Percentiles rank a stretch among this genome's conserved stretches.
phyloP scores from a whole-genome alignment of 495 filamentous ascomycete species.

The Pyronema domesticum region DNA sequence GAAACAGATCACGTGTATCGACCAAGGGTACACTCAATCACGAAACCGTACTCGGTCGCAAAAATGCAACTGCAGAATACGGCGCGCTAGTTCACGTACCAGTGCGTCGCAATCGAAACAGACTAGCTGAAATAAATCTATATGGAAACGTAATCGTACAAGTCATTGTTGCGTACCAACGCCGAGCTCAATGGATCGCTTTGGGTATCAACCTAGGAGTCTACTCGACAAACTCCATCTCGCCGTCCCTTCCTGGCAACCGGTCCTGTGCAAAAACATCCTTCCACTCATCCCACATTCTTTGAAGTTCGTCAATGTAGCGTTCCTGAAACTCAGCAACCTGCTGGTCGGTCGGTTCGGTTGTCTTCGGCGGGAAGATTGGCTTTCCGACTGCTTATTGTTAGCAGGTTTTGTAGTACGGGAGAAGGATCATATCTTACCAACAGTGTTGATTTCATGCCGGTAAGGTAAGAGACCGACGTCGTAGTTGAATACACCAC shows the following conservation, averaged over 20 bases:
- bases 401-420: background rate
- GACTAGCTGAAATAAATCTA: too few species aligned
- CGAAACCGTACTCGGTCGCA: background rate
- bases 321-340: conserved; percentile 58
- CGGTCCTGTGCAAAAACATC: conserved; percentile 62
- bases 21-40: background rate
- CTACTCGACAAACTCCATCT: conserved; percentile 65
- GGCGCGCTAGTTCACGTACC: too few species aligned
- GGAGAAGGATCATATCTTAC: background rate
- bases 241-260: conserved; percentile 31
- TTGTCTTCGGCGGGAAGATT: conserved; percentile 25
- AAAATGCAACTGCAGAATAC: too few species aligned
- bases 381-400: conserved; percentile 7
- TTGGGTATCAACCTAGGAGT: too few species aligned
- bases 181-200: too few species aligned
- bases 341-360: conserved; percentile 42
- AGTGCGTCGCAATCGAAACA: too few species aligned
- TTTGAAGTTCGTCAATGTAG: conserved; percentile 62
- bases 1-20: background rate
- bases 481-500: conserved; percentile 94
- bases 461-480: conserved; percentile 91
- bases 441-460: conserved; percentile 67
- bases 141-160: too few species aligned
- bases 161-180: too few species aligned
- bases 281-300: conserved; percentile 78